phyloP scores from a whole-genome alignment of 2,329 filamentous ascomycete genomes.

The Trichoderma polysporum region DNA sequence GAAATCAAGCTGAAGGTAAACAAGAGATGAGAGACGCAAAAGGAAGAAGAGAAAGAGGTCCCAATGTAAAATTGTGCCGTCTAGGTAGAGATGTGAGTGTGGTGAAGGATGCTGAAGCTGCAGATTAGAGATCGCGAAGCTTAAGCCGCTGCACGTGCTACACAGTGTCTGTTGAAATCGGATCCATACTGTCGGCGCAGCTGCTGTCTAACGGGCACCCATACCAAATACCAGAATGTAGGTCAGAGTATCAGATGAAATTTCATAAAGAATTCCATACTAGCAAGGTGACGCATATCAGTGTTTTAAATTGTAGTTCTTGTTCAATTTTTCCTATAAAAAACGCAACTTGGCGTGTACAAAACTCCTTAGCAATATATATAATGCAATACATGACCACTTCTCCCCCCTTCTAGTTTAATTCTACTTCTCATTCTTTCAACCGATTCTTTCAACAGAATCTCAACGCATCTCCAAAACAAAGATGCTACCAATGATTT shows the following conservation, averaged over 20 bases:
- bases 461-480: not conserved
- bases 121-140: not conserved
- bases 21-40: not conserved
- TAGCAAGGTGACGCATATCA: not conserved
- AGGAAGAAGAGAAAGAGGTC: not conserved
- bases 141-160: conserved; percentile 3
- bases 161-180: not conserved
- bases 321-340: not conserved
- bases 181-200: not conserved
- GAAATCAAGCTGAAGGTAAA: not conserved
- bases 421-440: not conserved
- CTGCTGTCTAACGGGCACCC: not conserved
- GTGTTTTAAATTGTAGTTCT: not conserved
- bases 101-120: not conserved
- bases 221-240: not conserved
- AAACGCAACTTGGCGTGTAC: not conserved
- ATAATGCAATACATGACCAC: not conserved
- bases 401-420: not conserved
- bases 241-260: not conserved
- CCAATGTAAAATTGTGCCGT: too few relatives aligned
- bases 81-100: not conserved
- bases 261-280: too few relatives aligned
- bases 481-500: not conserved
- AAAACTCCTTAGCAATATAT: not conserved
- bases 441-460: not conserved